Evolutionary conservation across 768 basidiomycete species (phyloP), one percentile per base, ranked within the genome.

Genomic region (Amanita pseudoporphyria): DNA sequence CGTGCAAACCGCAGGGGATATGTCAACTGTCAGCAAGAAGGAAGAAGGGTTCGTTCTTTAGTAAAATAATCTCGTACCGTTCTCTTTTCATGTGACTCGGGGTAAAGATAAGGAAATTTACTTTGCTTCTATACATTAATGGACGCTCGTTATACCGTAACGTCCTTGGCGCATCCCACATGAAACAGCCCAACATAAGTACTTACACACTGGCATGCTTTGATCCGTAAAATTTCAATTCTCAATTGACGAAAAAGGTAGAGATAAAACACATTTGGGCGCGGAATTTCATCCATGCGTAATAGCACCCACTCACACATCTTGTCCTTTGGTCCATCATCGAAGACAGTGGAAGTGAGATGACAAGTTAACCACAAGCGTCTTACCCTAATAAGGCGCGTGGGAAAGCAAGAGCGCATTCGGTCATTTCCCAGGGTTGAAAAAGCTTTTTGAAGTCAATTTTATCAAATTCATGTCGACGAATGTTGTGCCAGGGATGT

Each of bases 401-500:
- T 1, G 63, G 59, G 31, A 69, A 61, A 38, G 71, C 53, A 21
- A 68, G 58, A 51, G 58, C 12, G 49, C 39, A 57, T 64, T 65
- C 5, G 70, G 56, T 12, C 64, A 67, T 4, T 56, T 58, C 10
- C 44, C 40, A 9, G 64, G 63, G 1, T n/a, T 55, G 35, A 47
- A 71, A 58, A 49, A 62, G 57, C 1, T 45, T 49, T 10, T 53
- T 46, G 0, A 62, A 60, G 2, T 44, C 9, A 0, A 68, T 59
- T 3, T 54, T 57, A 30, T 65, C 64, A 1, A 32, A 9, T 2
- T 60, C 51, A 67, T 5, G 71, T 57, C 5, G 81, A 78, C 4
- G 70, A 67, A 60, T 76, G 77, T 22, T 74, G 71, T n/a, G 71
- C 63, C 52, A 72, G 75, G 5, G 77, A 67, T 38, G 71, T 65